Base-by-base conservation (phyloP, 306 rosid species). In the Pterocarpus macrocarpus region DNA sequence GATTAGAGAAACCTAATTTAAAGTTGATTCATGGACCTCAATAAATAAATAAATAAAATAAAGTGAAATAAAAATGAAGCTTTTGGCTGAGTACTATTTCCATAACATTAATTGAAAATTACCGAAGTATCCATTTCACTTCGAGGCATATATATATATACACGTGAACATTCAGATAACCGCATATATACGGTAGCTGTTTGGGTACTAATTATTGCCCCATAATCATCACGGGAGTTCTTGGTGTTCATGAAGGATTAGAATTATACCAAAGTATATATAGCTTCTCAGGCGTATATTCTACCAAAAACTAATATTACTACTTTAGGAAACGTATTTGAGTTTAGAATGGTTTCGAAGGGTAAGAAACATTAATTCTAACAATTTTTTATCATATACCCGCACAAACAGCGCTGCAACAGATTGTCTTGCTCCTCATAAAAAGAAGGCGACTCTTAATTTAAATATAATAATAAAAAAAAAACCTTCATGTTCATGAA, bases 401-500 rank as follows among this genome's bases (percentile, higher is more conserved):
- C 38, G 43, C 63, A 67, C 44, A 41, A 53, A 28, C 5, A 28
- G 68, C 66, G 16, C 30, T 38, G 74, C 11, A 44, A 49, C 28
- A 22, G 28, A 22, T 22, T 22, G 28, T 22, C 28, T 22, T 22
- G 28, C 0, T 22, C 28, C 28, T 22, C 28, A 22, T 22, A 64
- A 57, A 81, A 75, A 57, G 80, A 39, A 8, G 33, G 50, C n/a
- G 11, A 33, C 11, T 16, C 56, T 11, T 67, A 67, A 41, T 5
- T 15, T 4, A 8, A 15, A 9, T 15, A 55, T 4, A 6, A 52
- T 43, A 8, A 9, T 50, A 7, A n/a, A 63, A 12, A 43, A 7
- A 32, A 62, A 53, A 38, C 4, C 16, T 62, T 69, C 76, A 64
- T 71, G 83, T 78, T 83, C 75, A 71, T 71, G 76, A 80, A 83